These are phyloP conservation scores for Fusarium sp. DNA, from an alignment of 2,329 filamentous ascomycete genomes.

Conservation along the genomic window DNA sequence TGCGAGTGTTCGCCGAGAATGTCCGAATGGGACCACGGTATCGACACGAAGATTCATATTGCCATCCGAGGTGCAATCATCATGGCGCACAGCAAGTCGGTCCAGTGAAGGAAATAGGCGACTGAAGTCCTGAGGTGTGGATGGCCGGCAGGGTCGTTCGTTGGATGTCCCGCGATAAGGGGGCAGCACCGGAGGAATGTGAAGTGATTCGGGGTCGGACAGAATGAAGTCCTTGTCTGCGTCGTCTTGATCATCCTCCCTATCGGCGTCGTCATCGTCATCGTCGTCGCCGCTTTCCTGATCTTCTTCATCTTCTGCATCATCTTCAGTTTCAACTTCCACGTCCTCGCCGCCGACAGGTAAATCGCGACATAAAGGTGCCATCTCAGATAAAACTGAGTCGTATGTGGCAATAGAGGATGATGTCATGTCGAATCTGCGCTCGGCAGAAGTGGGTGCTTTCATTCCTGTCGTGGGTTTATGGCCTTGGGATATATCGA, in stretches of 20 bases:
- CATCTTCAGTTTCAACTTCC: slow-evolving; percentile 39
- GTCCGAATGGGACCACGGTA: slow-evolving; percentile 73
- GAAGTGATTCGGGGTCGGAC: slow-evolving; percentile 46
- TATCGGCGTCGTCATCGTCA: slow-evolving; percentile 54
- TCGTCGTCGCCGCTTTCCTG: slow-evolving; percentile 48
- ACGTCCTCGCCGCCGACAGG: slow-evolving; percentile 43
- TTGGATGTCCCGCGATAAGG: slow-evolving; percentile 70
- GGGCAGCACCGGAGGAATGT: slow-evolving; percentile 65
- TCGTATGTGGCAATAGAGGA: slow-evolving; percentile 83
- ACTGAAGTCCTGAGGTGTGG: slow-evolving; percentile 85
- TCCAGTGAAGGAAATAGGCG: slow-evolving; percentile 88
- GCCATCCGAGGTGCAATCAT: slow-evolving; percentile 89
- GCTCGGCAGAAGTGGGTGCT: slow-evolving; percentile 23
- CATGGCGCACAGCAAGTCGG: slow-evolving; percentile 85
- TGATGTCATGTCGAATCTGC: slow-evolving; percentile 43
- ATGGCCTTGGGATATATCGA: slow-evolving; percentile 21
- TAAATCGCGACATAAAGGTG: slow-evolving; percentile 43
- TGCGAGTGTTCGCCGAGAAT: slow-evolving; percentile 73
- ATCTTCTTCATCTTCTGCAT: slow-evolving; percentile 34
- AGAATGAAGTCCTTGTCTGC: slow-evolving; percentile 46
- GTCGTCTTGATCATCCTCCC: slow-evolving; percentile 46
- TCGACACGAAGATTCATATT: slow-evolving; percentile 97
- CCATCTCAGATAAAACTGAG: slow-evolving; percentile 68
- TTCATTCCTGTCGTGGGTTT: slow-evolving; percentile 28
- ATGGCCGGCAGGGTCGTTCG: slow-evolving; percentile 76